Base-by-base conservation (phyloP, 441 rosid species). In the Macaranga tanarius region DNA sequence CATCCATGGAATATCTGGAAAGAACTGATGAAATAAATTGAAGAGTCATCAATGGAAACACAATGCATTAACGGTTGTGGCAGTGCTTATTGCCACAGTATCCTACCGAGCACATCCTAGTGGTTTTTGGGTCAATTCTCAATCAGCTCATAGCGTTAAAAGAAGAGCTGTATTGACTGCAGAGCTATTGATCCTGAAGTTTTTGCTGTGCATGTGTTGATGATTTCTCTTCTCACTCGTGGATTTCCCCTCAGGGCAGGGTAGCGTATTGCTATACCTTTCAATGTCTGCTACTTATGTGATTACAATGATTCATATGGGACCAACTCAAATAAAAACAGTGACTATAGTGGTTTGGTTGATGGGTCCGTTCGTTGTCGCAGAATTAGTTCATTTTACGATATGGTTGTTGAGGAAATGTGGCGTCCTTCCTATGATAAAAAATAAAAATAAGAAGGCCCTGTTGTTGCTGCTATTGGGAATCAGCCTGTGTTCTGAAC, bases 51-150 rank as follows among this genome's bases (percentile, higher is more conserved):
- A 10, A 52, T 38, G 5, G 68, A 71, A 20, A 60, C 79, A 40
- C 65, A 42, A 59, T 26, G 72, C 75, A 22, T 60, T 76, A 42
- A 48, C 71, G 65, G 64, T 71, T 47, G 62, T 76, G 0, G 79
- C 75, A 23, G 59, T 75, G n/a, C 73, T 86, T 50, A 79, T 86
- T 58, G 79, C 86, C 23, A 84, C 87, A 25, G 65, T 79, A 0
- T 82, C 89, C 51, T 86, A 80, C 70, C 87, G 80, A 67, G 75
- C 84, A 20, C 86, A 87, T 68, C 89, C 86, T 2, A 79, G 82
- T 67, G 87, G 89, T 7, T 54, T 60, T 10, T 79, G 79, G 84
- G 62, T 57, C 44, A 45, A 40, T 25, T 25, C 55, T 26, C 31
- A 10, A 7, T 50, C 42, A 54, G 65, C 50, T 22, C 42, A 40